Base-by-base conservation (phyloP, 108 stramenopile species). In the Pseudonitzschia delicatissima region DNA sequence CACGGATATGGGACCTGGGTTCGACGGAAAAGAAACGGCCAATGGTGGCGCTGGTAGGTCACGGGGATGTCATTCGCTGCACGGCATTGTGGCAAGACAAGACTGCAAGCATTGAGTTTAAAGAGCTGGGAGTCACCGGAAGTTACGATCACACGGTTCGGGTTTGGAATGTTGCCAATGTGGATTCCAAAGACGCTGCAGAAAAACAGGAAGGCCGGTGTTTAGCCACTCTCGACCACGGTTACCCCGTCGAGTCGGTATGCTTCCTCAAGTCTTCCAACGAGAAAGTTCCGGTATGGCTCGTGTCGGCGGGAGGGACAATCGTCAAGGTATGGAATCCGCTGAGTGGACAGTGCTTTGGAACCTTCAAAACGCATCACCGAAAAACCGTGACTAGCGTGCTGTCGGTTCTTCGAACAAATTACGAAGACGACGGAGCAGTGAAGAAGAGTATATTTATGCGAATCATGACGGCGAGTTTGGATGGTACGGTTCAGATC, bases 131-230 rank as follows among this genome's bases (percentile, higher is more conserved):
- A 4, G 77, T 89, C 11, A 91, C 85, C 49, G 93, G 86, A n/a
- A 86, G 84, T 26, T 91, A 91, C 69, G 93, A 94, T 69, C 90
- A 91, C 52, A 85, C 93, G 2, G 72, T 94, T 68, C 87, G 93
- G 12, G 80, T 88, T 26, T 94, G 93, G 93, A 84, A 87, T 64
- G 49, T 87, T 18, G 71, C 76, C 4, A 40, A 68, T 55, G 25
- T 73, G 35, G 33, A 13, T 35, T 13, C 6, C 0, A 29, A 60
- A 35, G 6, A 39, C 9, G 1, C 23, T 4, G 50, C 18, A 18
- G 12, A 58, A 60, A 23, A 57, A 32, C 45, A 57, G 32, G 45
- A 40, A 5, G 77, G 86, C 47, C 67, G 78, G 44, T 90, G 88
- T 68, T 51, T 89, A 31, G 66, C 87, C 1, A 69, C 91, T 2